Percentiles rank a stretch among this genome's conserved stretches.
Evolutionary conservation across 352 stramenopile genomes (phyloP).

Genomic region (Phytophthora crassamura): DNA sequence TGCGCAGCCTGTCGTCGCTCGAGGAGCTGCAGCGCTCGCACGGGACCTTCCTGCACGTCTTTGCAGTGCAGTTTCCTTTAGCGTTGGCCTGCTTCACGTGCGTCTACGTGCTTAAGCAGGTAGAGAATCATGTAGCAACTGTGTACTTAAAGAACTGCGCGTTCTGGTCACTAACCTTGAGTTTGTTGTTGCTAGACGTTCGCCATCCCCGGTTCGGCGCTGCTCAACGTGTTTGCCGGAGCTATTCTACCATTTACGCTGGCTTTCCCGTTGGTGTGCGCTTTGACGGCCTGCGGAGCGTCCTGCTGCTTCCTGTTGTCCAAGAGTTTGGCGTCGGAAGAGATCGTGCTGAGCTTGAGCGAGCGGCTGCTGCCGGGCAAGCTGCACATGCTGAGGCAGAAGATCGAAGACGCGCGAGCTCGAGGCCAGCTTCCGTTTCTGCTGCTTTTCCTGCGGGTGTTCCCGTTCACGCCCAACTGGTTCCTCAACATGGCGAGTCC

Average conservation of each 20-base stretch:
- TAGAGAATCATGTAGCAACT: conserved; percentile 25
- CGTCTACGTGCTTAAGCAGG: conserved; percentile 87
- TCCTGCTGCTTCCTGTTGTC: conserved; percentile 82
- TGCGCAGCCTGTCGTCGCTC: conserved; percentile 70
- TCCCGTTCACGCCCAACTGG: conserved; percentile 88
- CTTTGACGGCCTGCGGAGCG: conserved; percentile 70
- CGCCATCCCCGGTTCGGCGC: conserved; percentile 76
- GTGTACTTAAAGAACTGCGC: conserved; percentile 19
- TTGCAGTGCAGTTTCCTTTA: conserved; percentile 65
- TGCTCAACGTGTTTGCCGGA: conserved; percentile 82
- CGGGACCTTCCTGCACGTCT: conserved; percentile 64
- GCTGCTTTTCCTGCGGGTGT: conserved; percentile 80
- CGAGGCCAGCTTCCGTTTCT: conserved; percentile 62
- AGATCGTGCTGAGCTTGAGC: conserved; percentile 63
- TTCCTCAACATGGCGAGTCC: conserved; percentile 85
- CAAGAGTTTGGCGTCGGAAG: conserved; percentile 61
- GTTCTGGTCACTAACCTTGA: conserved; percentile 4
- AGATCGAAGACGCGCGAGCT: conserved; percentile 61
- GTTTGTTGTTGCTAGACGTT: conserved; percentile 60
- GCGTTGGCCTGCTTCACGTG: conserved; percentile 72
- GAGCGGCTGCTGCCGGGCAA: conserved; percentile 70
- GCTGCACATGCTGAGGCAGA: conserved; percentile 49
- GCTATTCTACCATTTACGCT: conserved; percentile 65
- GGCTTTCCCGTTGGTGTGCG: conserved; percentile 72
- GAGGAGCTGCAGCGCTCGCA: conserved; percentile 66